phyloP scores from a whole-genome alignment of 2,329 filamentous ascomycete genomes.

The Sporothrix dimorphospora region DNA sequence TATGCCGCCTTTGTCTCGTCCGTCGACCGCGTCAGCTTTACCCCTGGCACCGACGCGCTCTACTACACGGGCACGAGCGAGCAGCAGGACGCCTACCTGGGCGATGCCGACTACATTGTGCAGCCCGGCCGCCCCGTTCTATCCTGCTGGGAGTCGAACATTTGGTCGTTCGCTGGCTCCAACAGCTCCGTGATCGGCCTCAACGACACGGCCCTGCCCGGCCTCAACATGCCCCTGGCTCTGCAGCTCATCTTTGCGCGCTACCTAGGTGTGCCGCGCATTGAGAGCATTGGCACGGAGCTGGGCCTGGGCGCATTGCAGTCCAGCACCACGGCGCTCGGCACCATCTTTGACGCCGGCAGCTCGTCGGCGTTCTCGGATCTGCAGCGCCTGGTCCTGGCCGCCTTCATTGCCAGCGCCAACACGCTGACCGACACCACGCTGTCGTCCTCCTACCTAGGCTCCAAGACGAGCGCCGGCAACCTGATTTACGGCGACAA shows the following conservation, averaged over 20 bases:
- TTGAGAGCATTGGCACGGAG: slow-evolving; percentile 33
- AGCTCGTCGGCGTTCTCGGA: slow-evolving; percentile 36
- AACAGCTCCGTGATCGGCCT: slow-evolving; percentile 34
- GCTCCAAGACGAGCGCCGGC: slow-evolving; percentile 23
- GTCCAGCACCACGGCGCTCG: slow-evolving; percentile 34
- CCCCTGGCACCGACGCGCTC: slow-evolving; percentile 35
- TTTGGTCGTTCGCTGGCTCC: slow-evolving; percentile 37
- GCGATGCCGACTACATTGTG: slow-evolving; percentile 33
- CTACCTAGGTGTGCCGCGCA: slow-evolving; percentile 34
- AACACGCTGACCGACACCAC: slow-evolving; percentile 39
- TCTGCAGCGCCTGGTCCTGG: slow-evolving; percentile 38
- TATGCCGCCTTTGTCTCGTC: slow-evolving; percentile 39
- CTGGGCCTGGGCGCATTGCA: slow-evolving; percentile 35
- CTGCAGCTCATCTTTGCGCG: slow-evolving; percentile 33
- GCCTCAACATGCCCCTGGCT: slow-evolving; percentile 33
- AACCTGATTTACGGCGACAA: slow-evolving; percentile 30
- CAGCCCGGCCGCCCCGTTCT: slow-evolving; percentile 34
- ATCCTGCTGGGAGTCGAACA: slow-evolving; percentile 38
- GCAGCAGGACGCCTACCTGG: slow-evolving; percentile 2
- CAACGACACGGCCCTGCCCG: slow-evolving; percentile 35
- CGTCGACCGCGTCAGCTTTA: slow-evolving; percentile 37
- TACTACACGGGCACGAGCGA: slow-evolving; percentile 33
- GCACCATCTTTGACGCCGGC: slow-evolving; percentile 37
- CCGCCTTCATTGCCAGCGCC: slow-evolving; percentile 37
- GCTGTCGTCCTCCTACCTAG: slow-evolving; percentile 30